Evolutionary conservation across 306 rosid species (phyloP).

Genomic region (Cucumis melo): DNA sequence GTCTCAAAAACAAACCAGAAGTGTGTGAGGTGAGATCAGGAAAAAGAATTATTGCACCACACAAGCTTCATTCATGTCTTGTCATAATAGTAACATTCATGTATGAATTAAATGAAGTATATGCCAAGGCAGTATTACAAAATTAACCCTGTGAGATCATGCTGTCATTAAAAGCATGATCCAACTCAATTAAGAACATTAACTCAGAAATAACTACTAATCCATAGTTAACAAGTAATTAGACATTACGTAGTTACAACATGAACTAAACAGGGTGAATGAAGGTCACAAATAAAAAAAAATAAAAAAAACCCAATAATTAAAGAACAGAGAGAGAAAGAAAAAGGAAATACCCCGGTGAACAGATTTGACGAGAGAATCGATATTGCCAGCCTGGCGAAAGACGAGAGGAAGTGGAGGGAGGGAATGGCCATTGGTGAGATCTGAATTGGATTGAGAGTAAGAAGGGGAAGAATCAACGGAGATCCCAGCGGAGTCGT

Average conservation of each 20-base stretch:
- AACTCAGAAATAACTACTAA: neutral
- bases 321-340: neutral
- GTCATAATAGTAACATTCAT: no score
- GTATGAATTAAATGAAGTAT: no score
- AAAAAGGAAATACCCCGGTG: conserved; percentile 33
- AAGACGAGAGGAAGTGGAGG: conserved; percentile 45
- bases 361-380: conserved; percentile 85
- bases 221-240: neutral
- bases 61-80: no score
- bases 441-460: conserved; percentile 15
- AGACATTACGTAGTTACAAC: neutral
- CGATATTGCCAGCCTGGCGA: conserved; percentile 91
- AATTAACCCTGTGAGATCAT: neutral
- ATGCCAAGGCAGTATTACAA: no score
- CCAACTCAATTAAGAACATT: neutral
- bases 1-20: neutral
- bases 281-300: neutral
- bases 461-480: conserved; percentile 39
- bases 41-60: no score
- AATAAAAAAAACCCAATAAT: neutral
- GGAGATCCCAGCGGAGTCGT: conserved; percentile 92
- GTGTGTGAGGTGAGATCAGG: neutral
- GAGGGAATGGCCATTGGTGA: conserved; percentile 13
- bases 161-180: conserved; percentile 1
- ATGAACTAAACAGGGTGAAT: conserved; percentile 5